A percentile compares a stretch with the other conserved stretches of the same genome.
Conservation (phyloP, 768 basidiomycete genomes). For the Gymnopilus junonius region DNA sequence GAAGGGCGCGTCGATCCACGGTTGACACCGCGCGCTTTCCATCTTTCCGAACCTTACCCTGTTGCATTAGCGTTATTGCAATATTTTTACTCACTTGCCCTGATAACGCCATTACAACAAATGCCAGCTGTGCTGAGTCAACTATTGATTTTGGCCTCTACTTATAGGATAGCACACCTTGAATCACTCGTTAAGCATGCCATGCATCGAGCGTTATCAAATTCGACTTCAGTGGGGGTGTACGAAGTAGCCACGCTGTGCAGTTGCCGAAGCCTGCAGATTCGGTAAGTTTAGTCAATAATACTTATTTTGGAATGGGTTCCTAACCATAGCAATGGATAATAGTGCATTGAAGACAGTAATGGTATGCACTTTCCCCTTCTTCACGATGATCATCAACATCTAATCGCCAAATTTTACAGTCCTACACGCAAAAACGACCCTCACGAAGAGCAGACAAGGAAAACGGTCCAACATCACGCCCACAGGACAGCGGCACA, state of each 20-base stretch:
- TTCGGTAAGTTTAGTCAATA: conserved; percentile 57
- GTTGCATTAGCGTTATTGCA: conserved; percentile 89
- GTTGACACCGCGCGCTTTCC: conserved; percentile 76
- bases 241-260: conserved; percentile 96
- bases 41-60: conserved; percentile 88
- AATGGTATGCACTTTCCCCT: conserved; percentile 56
- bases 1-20: conserved; percentile 74
- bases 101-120: conserved; percentile 91
- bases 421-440: conserved; percentile 83
- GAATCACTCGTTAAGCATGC: conserved; percentile 87
- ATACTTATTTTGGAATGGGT: neutral
- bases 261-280: conserved; percentile 86
- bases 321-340: conserved; percentile 11
- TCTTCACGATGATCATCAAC: conserved; percentile 1
- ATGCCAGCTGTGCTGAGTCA: conserved; percentile 89
- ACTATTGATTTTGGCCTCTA: conserved; percentile 81
- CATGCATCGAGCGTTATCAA: conserved; percentile 87
- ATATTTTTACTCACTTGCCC: conserved; percentile 88
- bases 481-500: conserved; percentile 29
- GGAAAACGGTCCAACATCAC: conserved; percentile 40
- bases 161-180: conserved; percentile 79
- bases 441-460: conserved; percentile 61
- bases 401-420: conserved; percentile 12
- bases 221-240: conserved; percentile 85
- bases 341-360: conserved; percentile 78